A percentile compares a stretch with the other conserved stretches of the same genome.
These are phyloP conservation scores for Cytospora piceae DNA, from an alignment of 2,329 filamentous ascomycete species.

Conservation along the genomic window DNA sequence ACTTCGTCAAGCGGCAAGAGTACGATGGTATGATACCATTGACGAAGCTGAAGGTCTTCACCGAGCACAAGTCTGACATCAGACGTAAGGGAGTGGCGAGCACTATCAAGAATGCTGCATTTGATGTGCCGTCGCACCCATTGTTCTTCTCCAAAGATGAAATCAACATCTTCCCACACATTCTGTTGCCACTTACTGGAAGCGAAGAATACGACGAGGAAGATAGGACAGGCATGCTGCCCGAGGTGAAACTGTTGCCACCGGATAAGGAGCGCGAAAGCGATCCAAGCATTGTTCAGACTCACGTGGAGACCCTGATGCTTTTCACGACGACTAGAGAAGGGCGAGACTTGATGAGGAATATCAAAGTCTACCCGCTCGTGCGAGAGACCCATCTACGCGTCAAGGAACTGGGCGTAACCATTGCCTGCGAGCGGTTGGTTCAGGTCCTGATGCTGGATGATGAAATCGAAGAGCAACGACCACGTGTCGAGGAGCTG, in stretches of 20 bases:
- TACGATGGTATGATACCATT: slow-evolving; percentile 88
- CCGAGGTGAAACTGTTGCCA: slow-evolving; percentile 86
- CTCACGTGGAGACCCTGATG: slow-evolving; percentile 86
- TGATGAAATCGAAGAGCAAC: slow-evolving; percentile 50
- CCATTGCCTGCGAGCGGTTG: slow-evolving; percentile 83
- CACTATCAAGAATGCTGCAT: slow-evolving; percentile 92
- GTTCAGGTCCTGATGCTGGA: slow-evolving; percentile 89
- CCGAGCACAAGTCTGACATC: slow-evolving; percentile 82
- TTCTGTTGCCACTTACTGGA: slow-evolving; percentile 85
- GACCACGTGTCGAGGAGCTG: slow-evolving; percentile 49
- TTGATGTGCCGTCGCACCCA: slow-evolving; percentile 75
- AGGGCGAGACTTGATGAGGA: slow-evolving; percentile 74
- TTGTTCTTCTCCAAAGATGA: slow-evolving; percentile 71
- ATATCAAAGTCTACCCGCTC: slow-evolving; percentile 84
- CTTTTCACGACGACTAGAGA: slow-evolving; percentile 78
- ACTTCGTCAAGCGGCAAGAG: slow-evolving; percentile 73
- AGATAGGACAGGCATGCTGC: slow-evolving; percentile 82
- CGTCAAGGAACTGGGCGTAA: slow-evolving; percentile 77
- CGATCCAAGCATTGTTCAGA: slow-evolving; percentile 76
- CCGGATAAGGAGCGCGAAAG: slow-evolving; percentile 86
- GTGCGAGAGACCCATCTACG: slow-evolving; percentile 82
- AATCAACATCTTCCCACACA: slow-evolving; percentile 83
- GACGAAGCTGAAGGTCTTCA: slow-evolving; percentile 92
- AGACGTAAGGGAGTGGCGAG: slow-evolving; percentile 92
- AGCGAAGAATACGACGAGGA: slow-evolving; percentile 87